These are phyloP conservation scores for Cutaneotrichosporon sp. DNA, from an alignment of 1,284 basidiomycete genomes.

Conservation along the genomic window DNA sequence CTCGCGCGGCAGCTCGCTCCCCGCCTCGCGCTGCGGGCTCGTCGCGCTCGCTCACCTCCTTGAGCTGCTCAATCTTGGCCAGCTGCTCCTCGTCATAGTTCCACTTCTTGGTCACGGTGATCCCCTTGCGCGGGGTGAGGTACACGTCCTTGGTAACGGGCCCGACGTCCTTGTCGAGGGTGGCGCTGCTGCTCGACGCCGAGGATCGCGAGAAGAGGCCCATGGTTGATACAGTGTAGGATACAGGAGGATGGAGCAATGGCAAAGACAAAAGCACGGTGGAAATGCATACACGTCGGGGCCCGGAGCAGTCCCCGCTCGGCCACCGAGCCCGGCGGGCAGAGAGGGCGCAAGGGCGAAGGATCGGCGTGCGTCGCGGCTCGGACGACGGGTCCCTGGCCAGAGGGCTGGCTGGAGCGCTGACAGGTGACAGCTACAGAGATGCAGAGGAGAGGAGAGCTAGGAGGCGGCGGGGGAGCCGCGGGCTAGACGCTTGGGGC, in stretches of 20 bases:
- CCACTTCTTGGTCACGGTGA: slow-evolving; percentile 56
- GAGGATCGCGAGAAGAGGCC: slow-evolving; percentile 16
- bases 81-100: slow-evolving; percentile 67
- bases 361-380: background rate
- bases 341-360: too few relatives aligned
- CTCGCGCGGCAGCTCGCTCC: too few relatives aligned
- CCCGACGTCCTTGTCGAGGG: slow-evolving; percentile 5
- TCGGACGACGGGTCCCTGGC: too few relatives aligned
- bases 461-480: too few relatives aligned
- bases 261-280: background rate
- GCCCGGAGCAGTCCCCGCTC: background rate
- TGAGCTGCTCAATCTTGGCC: slow-evolving; percentile 61
- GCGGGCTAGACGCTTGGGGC: too few relatives aligned
- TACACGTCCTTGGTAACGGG: slow-evolving; percentile 18
- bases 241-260: background rate
- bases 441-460: too few relatives aligned
- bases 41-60: slow-evolving; percentile 58
- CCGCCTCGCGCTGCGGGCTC: background rate
- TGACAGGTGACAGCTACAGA: too few relatives aligned
- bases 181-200: slow-evolving; percentile 9
- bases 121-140: slow-evolving; percentile 14
- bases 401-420: too few relatives aligned
- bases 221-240: slow-evolving; percentile 12
- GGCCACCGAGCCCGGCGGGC: background rate
- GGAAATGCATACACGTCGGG: background rate